A percentile compares a stretch with the other conserved stretches of the same genome.
These are phyloP conservation scores for Lasiodiplodia sp. DNA, from an alignment of 2,329 filamentous ascomycete species.

Conservation along the genomic window DNA sequence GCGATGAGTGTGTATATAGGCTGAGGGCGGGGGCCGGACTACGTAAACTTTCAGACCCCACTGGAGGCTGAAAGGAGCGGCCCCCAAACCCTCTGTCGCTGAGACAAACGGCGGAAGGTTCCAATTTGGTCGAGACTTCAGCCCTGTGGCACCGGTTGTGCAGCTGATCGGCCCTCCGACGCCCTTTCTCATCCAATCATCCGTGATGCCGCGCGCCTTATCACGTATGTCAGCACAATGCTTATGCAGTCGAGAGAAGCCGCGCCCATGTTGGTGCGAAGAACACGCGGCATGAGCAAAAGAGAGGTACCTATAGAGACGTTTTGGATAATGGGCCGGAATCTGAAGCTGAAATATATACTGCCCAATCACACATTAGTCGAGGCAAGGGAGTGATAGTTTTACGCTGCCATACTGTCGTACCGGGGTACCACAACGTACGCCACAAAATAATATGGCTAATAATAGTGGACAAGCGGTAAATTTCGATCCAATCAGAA, in stretches of 20 bases:
- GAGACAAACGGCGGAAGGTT: background rate
- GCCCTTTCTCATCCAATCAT: background rate
- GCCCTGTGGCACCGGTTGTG: background rate
- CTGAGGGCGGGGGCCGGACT: background rate
- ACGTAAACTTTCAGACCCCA: background rate
- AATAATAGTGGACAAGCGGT: too few species aligned
- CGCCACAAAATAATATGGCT: too few species aligned
- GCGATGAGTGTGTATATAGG: background rate
- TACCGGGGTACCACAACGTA: too few species aligned
- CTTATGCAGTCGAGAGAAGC: background rate
- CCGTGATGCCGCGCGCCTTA: background rate
- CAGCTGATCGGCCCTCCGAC: background rate
- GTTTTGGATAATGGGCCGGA: too few species aligned
- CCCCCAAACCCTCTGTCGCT: background rate
- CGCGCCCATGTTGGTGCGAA: background rate
- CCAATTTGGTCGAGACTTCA: background rate
- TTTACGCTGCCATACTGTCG: too few species aligned
- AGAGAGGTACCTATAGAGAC: too few species aligned
- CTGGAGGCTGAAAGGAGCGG: conserved; percentile 3
- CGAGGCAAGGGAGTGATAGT: too few species aligned
- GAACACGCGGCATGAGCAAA: background rate
- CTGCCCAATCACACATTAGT: too few species aligned
- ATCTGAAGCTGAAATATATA: too few species aligned
- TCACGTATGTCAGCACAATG: background rate
- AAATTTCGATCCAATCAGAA: too few species aligned